Conservation (phyloP, 257 asterid species). For the Solanum ossicruentum region DNA sequence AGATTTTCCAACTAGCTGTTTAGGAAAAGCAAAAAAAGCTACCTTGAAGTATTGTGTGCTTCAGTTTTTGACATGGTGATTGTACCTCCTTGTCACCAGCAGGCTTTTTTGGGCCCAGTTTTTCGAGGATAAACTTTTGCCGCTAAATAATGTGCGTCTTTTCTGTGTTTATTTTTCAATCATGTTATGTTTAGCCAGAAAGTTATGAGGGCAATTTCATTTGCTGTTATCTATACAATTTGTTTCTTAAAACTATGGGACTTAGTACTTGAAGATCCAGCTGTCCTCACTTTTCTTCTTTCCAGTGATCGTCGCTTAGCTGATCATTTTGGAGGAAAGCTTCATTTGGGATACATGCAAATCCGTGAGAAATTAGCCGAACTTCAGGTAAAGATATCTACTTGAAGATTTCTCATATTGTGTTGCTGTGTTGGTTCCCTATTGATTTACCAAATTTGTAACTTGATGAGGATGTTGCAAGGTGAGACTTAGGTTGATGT, state of each 20-base stretch:
- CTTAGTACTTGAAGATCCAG: not conserved
- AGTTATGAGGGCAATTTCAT: conserved; percentile 10
- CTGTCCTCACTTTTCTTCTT: conserved; percentile 4
- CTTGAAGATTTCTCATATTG: not conserved
- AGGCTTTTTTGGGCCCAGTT: conserved; percentile 97
- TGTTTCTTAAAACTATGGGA: not conserved
- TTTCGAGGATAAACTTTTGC: conserved; percentile 95
- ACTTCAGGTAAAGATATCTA: conserved; percentile 55
- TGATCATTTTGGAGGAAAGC: conserved; percentile 99
- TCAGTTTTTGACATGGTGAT: conserved; percentile 66
- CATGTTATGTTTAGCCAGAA: conserved; percentile 46
- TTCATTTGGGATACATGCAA: conserved; percentile 92
- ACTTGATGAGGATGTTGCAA: not conserved
- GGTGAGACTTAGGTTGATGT: not conserved
- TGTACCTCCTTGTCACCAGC: conserved; percentile 96
- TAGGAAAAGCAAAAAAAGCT: conserved; percentile 27
- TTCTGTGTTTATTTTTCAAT: conserved; percentile 55
- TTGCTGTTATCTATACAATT: not conserved
- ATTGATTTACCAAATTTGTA: not conserved
- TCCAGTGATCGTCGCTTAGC: conserved; percentile 99
- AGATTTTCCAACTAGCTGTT: not conserved
- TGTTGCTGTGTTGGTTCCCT: not conserved
- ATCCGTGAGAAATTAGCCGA: conserved; percentile 95
- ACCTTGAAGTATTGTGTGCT: conserved; percentile 32
- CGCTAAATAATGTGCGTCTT: conserved; percentile 98